Percentiles rank a stretch among this genome's conserved stretches.
Evolutionary conservation across 371 early-diverging fungal genomes (phyloP).

Genomic region (Lichtheimia corymbifera): DNA sequence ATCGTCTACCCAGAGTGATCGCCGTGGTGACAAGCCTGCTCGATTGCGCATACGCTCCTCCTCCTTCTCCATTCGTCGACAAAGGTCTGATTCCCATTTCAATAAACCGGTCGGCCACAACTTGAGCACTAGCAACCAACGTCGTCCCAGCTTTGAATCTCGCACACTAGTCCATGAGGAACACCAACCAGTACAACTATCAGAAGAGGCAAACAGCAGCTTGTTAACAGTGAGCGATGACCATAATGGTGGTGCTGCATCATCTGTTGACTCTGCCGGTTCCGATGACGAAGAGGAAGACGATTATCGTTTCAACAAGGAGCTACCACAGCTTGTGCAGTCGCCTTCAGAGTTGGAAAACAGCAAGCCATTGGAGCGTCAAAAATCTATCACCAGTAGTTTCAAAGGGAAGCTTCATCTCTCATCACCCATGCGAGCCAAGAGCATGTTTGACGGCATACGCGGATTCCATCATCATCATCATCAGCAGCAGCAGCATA

Average conservation of each 20-base stretch:
- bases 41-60: background rate
- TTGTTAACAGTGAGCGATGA: too few species aligned
- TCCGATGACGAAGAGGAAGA: conserved; percentile 18
- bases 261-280: conserved; percentile 13
- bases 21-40: too few species aligned
- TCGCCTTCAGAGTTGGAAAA: too few species aligned
- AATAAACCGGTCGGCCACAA: background rate
- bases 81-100: conserved; percentile 16
- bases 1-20: too few species aligned
- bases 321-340: too few species aligned
- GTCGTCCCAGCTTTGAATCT: conserved; percentile 17
- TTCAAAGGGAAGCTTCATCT: conserved; percentile 17
- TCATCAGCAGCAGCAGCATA: too few species aligned
- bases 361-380: background rate
- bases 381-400: background rate
- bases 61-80: conserved; percentile 9
- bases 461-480: conserved; percentile 13
- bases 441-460: conserved; percentile 14
- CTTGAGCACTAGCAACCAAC: background rate
- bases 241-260: conserved; percentile 4
- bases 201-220: too few species aligned
- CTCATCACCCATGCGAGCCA: conserved; percentile 12
- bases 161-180: background rate
- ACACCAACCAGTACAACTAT: too few species aligned
- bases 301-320: background rate